These are phyloP conservation scores for Coemansia sp. DNA, from an alignment of 371 early-diverging fungal species.

Conservation along the genomic window DNA sequence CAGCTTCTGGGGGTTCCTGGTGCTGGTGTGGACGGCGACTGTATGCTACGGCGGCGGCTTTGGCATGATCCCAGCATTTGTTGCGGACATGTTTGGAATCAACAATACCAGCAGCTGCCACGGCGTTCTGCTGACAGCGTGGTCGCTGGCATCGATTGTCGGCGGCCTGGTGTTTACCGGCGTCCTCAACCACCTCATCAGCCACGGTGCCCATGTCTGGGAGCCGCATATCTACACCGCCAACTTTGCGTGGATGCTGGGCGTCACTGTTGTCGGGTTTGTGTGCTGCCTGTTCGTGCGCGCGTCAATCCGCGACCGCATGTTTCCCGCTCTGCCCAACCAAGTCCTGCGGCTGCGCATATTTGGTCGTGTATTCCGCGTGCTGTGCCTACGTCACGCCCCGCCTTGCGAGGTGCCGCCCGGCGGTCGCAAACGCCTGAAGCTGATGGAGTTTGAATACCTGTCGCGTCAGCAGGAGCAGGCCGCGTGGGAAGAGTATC, in stretches of 20 bases:
- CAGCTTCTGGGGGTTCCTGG: constrained; percentile 57
- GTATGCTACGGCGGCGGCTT: constrained; percentile 66
- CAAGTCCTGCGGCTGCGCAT: constrained; percentile 54
- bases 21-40: constrained; percentile 56
- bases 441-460: constrained; percentile 33
- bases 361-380: constrained; percentile 51
- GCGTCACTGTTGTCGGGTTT: constrained; percentile 54
- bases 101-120: constrained; percentile 66
- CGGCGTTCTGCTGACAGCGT: constrained; percentile 61
- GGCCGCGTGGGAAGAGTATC: constrained; percentile 55
- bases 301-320: constrained; percentile 58
- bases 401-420: constrained; percentile 26
- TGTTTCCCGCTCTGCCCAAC: constrained; percentile 56
- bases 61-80: constrained; percentile 68
- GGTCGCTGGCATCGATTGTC: constrained; percentile 63
- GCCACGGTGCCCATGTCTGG: constrained; percentile 42
- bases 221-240: constrained; percentile 54
- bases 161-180: constrained; percentile 65
- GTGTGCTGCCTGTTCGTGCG: constrained; percentile 56
- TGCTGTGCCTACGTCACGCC: constrained; percentile 17
- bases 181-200: constrained; percentile 55
- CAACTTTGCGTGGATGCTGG: constrained; percentile 66
- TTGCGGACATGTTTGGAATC: constrained; percentile 67
- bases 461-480: constrained; percentile 53
- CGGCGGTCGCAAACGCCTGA: constrained; percentile 8